A percentile compares a stretch with the other conserved stretches of the same genome.
These are phyloP conservation scores for Yarrowia sp. DNA, from an alignment of 805 yeast genomes.

Conservation along the genomic window DNA sequence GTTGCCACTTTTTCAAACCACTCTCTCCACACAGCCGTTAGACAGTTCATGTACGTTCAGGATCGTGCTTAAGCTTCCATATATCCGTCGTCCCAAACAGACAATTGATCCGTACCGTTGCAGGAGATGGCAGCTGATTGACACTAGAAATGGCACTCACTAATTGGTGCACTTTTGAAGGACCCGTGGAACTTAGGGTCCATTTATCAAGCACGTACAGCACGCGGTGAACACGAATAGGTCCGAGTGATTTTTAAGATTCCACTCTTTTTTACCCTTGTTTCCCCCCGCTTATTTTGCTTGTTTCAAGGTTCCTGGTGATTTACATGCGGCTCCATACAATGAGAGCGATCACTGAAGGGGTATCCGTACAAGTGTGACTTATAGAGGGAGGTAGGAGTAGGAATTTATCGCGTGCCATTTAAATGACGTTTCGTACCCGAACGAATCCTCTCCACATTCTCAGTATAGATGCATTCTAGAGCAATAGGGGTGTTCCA, in stretches of 20 bases:
- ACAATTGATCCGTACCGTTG: constrained; percentile 13
- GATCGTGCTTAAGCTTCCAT: constrained; percentile 8
- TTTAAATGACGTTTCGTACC: too few relatives aligned
- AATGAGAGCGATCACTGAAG: too few relatives aligned
- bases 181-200: not conserved
- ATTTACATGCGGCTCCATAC: not conserved
- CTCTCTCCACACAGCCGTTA: too few relatives aligned
- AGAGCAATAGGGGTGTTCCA: too few relatives aligned
- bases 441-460: too few relatives aligned
- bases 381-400: too few relatives aligned
- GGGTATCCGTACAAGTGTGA: too few relatives aligned
- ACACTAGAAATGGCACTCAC: not conserved
- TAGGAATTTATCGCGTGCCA: too few relatives aligned
- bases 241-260: constrained; percentile 16
- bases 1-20: too few relatives aligned
- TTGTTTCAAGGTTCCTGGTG: not conserved
- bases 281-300: not conserved
- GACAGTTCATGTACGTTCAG: not conserved
- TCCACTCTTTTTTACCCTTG: not conserved
- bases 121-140: not conserved
- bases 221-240: not conserved
- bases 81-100: constrained; percentile 11
- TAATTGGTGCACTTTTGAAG: not conserved
- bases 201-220: not conserved
- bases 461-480: too few relatives aligned